Base-by-base conservation (phyloP, 2,329 filamentous ascomycete species). In the Aspergillus quadrilineatus region DNA sequence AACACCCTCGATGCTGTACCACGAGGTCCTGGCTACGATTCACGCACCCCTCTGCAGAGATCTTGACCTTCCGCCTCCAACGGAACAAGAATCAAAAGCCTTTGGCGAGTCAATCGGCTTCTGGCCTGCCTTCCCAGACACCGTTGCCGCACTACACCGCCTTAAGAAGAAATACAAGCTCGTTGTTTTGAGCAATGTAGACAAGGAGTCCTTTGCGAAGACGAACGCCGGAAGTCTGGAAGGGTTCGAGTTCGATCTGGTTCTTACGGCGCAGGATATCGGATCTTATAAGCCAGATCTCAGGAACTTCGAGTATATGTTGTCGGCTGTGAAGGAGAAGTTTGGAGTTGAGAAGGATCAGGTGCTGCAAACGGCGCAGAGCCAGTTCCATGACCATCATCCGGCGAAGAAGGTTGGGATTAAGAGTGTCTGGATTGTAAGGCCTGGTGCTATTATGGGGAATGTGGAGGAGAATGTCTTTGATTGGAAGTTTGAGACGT, bases 231-330 rank as follows among this genome's bases (percentile, higher is more conserved):
- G 78, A 0, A 78, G 80, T 28, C 73, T 90, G 10, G 68, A 75
- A 15, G 80, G 79, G 0, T 67, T 75, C n/a, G 56, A 60, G 10
- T 87, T 90, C 65, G 86, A 89, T 63, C 79, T 80, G 10, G 76
- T 89, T 26, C 84, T 88, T 70, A 90, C 87, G 2, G 89, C 89
- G 1, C 78, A 91, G 71, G 82, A 88, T 44, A 84, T 91, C 52
- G 87, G 89, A 1, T 80, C 77, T 6, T 92, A 91, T 70, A 92
- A 92, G 75, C 89, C 89, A 0, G 75, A 82, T 59, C 68, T 73
- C 37, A 69, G 69, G 29, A 90, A 90, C 65, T 92, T 92, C 62
- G 77, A 82, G 55, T 87, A 88, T 66, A 75, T 91, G 72, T 74
- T 90, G 12, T 68, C 71, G 12, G 76, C 80, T 34, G 80, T 83